phyloP scores from a whole-genome alignment of 1,284 basidiomycete genomes.

The Clitocybe nebularis region DNA sequence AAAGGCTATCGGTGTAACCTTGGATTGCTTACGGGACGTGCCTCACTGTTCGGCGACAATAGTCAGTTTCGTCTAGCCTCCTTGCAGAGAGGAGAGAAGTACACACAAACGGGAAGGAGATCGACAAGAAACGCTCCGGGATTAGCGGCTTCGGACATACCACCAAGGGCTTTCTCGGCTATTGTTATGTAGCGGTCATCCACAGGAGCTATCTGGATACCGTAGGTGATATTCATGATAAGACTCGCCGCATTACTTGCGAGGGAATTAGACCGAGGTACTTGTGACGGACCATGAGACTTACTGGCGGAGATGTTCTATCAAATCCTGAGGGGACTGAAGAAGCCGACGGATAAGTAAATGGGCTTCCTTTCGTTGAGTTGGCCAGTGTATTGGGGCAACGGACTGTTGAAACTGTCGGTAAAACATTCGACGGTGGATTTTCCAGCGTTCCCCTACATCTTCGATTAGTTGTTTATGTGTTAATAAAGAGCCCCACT shows the following conservation, averaged over 20 bases:
- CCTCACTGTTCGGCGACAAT: slow-evolving; percentile 21
- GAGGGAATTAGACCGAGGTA: too few relatives aligned
- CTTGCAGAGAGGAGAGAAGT: neutral
- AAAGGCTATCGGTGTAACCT: neutral
- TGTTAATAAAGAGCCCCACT: neutral
- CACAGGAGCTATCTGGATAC: slow-evolving; percentile 28
- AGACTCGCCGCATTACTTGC: slow-evolving; percentile 19
- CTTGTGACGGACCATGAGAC: too few relatives aligned
- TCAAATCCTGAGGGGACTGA: slow-evolving; percentile 27
- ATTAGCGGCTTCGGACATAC: slow-evolving; percentile 25
- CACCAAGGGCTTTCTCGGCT: slow-evolving; percentile 24
- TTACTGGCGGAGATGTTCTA: slow-evolving; percentile 36
- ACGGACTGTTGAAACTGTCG: slow-evolving; percentile 37
- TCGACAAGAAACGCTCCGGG: slow-evolving; percentile 34
- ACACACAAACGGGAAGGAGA: slow-evolving; percentile 23
- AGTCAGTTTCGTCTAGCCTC: neutral
- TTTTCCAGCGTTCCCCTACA: slow-evolving; percentile 42
- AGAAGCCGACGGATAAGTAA: slow-evolving; percentile 31
- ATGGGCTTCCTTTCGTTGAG: slow-evolving; percentile 32
- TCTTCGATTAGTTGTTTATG: neutral
- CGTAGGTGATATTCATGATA: slow-evolving; percentile 35
- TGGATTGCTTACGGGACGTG: slow-evolving; percentile 26
- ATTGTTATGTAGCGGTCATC: slow-evolving; percentile 31
- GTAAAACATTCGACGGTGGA: slow-evolving; percentile 46
- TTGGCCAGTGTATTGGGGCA: slow-evolving; percentile 33